These are phyloP conservation scores for Fusarium tupiense DNA, from an alignment of 2,329 filamentous ascomycete genomes.

Conservation along the genomic window DNA sequence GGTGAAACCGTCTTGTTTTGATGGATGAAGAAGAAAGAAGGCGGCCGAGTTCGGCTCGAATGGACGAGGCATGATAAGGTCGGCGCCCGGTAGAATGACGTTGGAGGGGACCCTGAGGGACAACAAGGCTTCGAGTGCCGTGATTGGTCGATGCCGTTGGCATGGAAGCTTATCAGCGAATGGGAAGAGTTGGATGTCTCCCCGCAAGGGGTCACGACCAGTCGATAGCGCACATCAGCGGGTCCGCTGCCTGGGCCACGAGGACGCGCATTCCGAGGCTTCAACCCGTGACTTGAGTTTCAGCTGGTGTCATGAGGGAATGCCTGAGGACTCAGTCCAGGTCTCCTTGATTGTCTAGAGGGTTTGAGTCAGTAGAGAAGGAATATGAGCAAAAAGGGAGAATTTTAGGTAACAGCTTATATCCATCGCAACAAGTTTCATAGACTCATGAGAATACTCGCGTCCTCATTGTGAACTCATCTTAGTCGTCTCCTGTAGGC, in stretches of 20 bases:
- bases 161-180: constrained; percentile 13
- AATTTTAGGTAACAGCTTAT: no score
- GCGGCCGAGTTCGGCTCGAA: constrained; percentile 20
- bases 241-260: constrained; percentile 29
- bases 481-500: background rate
- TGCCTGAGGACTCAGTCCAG: background rate
- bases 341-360: background rate
- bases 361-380: background rate
- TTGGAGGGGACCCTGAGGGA: constrained; percentile 33
- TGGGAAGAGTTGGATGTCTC: background rate
- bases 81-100: constrained; percentile 24
- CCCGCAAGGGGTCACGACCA: constrained; percentile 32
- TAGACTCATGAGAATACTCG: background rate
- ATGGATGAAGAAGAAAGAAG: constrained; percentile 17
- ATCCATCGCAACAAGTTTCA: background rate
- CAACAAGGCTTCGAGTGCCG: background rate
- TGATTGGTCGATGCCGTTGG: constrained; percentile 5
- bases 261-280: constrained; percentile 15
- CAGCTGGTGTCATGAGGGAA: constrained; percentile 5
- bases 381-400: fast-evolving
- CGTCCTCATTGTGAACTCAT: background rate
- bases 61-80: constrained; percentile 33
- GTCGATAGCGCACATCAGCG: constrained; percentile 27
- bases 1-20: constrained; percentile 7
- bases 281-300: constrained; percentile 10